A percentile compares a stretch with the other conserved stretches of the same genome.
phyloP scores from a whole-genome alignment of 176 grass and related monocot genomes.

The Ensete ventricosum region DNA sequence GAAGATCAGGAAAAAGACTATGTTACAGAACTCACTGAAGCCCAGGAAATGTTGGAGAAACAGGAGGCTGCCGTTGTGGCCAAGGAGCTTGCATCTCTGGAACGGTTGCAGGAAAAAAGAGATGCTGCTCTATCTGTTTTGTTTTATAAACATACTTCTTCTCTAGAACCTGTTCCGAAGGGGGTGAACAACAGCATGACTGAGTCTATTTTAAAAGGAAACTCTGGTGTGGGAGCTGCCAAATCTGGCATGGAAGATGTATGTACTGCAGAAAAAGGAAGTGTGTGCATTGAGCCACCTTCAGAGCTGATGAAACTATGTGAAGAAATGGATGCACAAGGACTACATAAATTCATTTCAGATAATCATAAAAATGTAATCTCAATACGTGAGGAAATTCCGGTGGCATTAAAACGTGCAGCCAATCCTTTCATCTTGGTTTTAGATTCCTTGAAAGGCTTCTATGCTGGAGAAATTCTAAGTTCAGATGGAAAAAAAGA shows the following conservation, averaged over 20 bases:
- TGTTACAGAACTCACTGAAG: slow-evolving; percentile 27
- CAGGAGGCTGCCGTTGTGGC: slow-evolving; percentile 53
- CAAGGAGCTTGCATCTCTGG: slow-evolving; percentile 72
- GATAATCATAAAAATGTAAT: slow-evolving; percentile 78
- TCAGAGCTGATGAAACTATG: slow-evolving; percentile 58
- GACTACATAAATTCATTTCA: slow-evolving; percentile 81
- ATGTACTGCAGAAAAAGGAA: slow-evolving; percentile 17
- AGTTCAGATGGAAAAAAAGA: slow-evolving; percentile 77
- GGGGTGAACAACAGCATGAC: slow-evolving; percentile 6
- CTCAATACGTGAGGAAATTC: slow-evolving; percentile 75
- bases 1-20: slow-evolving; percentile 73
- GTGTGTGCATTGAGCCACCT: slow-evolving; percentile 29
- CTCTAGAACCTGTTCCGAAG: slow-evolving; percentile 3
- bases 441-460: slow-evolving; percentile 49
- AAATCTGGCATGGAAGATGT: slow-evolving; percentile 30
- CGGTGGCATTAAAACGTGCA: slow-evolving; percentile 47
- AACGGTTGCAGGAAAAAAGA: slow-evolving; percentile 69
- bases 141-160: slow-evolving; percentile 37
- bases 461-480: slow-evolving; percentile 37
- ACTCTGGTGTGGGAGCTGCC: slow-evolving; percentile 4
- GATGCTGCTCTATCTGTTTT: slow-evolving; percentile 60
- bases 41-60: slow-evolving; percentile 53
- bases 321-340: slow-evolving; percentile 69
- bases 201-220: not conserved
- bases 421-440: slow-evolving; percentile 42